Evolutionary conservation across 2,329 filamentous ascomycete genomes (phyloP), one percentile per base, ranked within the genome.

Genomic region (Sporothrix pallida): DNA sequence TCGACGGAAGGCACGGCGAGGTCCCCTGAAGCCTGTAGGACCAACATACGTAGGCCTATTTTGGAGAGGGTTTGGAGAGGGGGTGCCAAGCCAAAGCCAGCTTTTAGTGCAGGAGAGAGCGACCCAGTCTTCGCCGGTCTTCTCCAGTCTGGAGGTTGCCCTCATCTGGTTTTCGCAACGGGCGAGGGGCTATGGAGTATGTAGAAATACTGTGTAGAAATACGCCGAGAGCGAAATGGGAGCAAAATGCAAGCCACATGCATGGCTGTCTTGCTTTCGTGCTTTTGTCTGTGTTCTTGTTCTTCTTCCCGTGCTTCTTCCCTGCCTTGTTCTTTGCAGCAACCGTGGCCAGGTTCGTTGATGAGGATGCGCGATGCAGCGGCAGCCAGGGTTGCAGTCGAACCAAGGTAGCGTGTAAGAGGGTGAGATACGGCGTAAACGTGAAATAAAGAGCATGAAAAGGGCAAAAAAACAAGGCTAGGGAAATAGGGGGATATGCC

Each of bases 281-380:
- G 46, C 46, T 17, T 17, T 15, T n/a, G 7, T 20, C n/a, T 56
- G 52, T 56, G 52, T 9, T n/a, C 52, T 20, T 65, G 17, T 13
- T 12, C 9, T 10, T 15, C 20, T 13, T 17, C 42, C 62, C 23
- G n/a, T 67, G 23, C 37, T 23, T n/a, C 13, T 68, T 68, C 63
- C 63, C 23, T 68, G 44, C 23, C 48, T 48, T 68, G 37, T 50
- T 13, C 5, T 8, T 15, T 17, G 44, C 63, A 31, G 44, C 20
- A 52, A 50, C 46, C 26, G 44, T 50, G 20, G 26, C 23, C 46
- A 68, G 63, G 65, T 5, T 26, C 20, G 46, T 23, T 68, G 65
- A 68, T 50, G 65, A 68, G 65, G 65, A 68, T 68, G 46, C 46
- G 65, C 46, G 42, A 67, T 48, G 62, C 42, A 20, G 42, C 62